These are phyloP conservation scores for Lactifluus piperatus DNA, from an alignment of 768 basidiomycete genomes.

Conservation along the genomic window DNA sequence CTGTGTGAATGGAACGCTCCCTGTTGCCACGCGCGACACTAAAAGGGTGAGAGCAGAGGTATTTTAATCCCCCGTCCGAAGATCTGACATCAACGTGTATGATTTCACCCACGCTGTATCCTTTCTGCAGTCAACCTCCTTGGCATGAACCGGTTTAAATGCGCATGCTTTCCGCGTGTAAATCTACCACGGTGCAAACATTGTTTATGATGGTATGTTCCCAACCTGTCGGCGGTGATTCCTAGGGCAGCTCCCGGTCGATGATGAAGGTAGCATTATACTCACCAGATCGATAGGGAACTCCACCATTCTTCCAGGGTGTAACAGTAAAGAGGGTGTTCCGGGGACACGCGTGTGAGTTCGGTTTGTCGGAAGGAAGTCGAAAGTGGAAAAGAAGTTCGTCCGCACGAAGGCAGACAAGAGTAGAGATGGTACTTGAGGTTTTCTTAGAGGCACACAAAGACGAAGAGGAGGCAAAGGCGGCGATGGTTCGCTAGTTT, in stretches of 20 bases:
- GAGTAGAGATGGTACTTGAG: too few relatives aligned
- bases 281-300: not conserved
- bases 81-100: not conserved
- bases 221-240: not conserved
- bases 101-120: not conserved
- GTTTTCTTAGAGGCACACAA: too few relatives aligned
- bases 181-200: not conserved
- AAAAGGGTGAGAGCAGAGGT: not conserved
- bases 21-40: not conserved
- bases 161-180: not conserved
- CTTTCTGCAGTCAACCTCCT: not conserved
- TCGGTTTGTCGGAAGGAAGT: too few relatives aligned
- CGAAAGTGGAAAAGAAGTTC: too few relatives aligned
- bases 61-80: not conserved
- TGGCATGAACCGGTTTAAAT: not conserved
- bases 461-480: too few relatives aligned
- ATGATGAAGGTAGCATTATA: not conserved
- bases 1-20: not conserved
- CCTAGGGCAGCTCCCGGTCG: not conserved
- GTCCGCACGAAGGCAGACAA: too few relatives aligned
- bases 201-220: not conserved
- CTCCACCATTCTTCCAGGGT: too few relatives aligned
- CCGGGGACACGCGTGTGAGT: too few relatives aligned
- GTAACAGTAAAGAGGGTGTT: too few relatives aligned
- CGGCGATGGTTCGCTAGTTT: too few relatives aligned